Percentiles rank a stretch among this genome's conserved stretches.
phyloP scores from a whole-genome alignment of 345 rosid species.

The Nephelium lappaceum region DNA sequence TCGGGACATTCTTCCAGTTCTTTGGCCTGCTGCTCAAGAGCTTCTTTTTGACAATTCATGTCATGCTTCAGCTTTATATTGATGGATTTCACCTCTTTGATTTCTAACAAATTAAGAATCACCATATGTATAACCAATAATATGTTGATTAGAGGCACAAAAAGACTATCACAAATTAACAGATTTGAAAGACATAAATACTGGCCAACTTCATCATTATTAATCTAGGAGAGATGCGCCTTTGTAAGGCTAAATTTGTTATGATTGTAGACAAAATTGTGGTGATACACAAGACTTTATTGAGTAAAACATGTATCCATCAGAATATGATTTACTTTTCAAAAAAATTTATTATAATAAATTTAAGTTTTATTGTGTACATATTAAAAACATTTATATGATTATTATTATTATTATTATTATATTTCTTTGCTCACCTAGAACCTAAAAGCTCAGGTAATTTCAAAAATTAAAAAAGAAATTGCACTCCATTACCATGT shows the following conservation, averaged over 20 bases:
- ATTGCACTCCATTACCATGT: too few species aligned
- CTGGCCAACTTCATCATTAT: neutral
- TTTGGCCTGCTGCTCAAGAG: conserved; percentile 1
- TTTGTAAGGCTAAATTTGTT: neutral
- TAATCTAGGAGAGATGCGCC: neutral
- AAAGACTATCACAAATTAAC: neutral
- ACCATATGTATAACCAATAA: neutral
- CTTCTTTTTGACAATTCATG: neutral
- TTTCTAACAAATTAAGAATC: conserved; percentile 20
- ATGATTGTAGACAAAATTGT: neutral
- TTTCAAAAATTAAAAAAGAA: too few species aligned
- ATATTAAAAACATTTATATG: too few species aligned
- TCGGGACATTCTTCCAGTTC: conserved; percentile 21
- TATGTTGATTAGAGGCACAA: neutral
- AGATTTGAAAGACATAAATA: neutral
- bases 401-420: too few species aligned
- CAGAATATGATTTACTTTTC: neutral
- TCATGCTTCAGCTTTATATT: conserved; percentile 13
- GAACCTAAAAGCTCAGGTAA: too few species aligned
- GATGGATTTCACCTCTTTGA: neutral
- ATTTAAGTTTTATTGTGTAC: too few species aligned
- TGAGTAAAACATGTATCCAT: neutral
- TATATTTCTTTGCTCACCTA: too few species aligned
- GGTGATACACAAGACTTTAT: neutral
- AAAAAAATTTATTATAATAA: too few species aligned